Percentiles rank a stretch among this genome's conserved stretches.
Evolutionary conservation across 306 rosid genomes (phyloP).

Genomic region (Rosa rugosa): DNA sequence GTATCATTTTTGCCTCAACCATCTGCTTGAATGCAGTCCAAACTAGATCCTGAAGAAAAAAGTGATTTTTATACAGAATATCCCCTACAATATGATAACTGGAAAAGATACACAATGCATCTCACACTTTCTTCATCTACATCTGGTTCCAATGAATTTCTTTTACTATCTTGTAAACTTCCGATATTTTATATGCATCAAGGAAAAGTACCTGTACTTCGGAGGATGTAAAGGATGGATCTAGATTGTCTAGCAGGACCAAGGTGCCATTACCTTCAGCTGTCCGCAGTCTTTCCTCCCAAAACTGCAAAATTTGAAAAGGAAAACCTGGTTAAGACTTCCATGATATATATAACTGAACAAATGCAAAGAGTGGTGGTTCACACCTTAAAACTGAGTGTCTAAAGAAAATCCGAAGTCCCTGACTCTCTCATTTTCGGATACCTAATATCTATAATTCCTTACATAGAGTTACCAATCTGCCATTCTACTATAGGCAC

Average conservation of each 20-base stretch:
- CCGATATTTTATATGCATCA: neutral
- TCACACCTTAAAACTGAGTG: neutral
- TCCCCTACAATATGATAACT: neutral
- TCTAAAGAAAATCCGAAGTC: neutral
- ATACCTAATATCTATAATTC: neutral
- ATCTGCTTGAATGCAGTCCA: constrained; percentile 41
- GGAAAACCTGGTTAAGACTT: constrained; percentile 7
- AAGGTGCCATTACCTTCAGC: constrained; percentile 48
- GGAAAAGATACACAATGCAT: neutral
- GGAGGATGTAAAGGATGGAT: constrained; percentile 50
- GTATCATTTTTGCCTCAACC: constrained; percentile 56
- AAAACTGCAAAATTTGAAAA: constrained; percentile 36
- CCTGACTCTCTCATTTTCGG: neutral
- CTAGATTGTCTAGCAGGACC: constrained; percentile 57
- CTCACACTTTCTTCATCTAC: neutral
- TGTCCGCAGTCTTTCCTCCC: constrained; percentile 44
- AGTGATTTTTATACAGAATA: constrained; percentile 9
- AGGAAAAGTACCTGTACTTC: constrained; percentile 51
- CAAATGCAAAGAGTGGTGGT: neutral
- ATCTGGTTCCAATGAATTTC: neutral
- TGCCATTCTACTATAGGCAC: neutral
- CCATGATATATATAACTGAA: neutral
- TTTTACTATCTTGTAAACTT: neutral
- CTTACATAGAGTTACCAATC: neutral
- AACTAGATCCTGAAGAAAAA: constrained; percentile 47